phyloP scores from a whole-genome alignment of 1,139 yeast species.

The Hemisphaericaspora subhashii region DNA sequence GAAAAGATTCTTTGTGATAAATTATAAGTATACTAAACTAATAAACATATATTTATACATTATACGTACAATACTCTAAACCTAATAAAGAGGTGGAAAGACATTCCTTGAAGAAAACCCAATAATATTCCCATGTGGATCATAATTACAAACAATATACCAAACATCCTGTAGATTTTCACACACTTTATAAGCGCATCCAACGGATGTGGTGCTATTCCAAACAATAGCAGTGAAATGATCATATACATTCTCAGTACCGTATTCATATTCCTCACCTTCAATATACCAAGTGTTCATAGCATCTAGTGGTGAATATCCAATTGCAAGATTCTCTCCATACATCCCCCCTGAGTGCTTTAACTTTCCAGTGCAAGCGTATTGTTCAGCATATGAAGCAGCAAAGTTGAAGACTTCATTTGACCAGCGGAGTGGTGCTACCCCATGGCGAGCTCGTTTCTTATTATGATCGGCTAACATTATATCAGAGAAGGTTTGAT shows the following conservation, averaged over 20 bases:
- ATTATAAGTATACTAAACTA: conserved; percentile 10
- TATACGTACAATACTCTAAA: not conserved
- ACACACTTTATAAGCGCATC: conserved; percentile 42
- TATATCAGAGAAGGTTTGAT: conserved; percentile 23
- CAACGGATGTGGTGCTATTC: conserved; percentile 35
- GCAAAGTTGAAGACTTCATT: conserved; percentile 31
- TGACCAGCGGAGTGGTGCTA: conserved; percentile 34
- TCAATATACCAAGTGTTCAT: conserved; percentile 41
- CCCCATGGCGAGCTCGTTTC: conserved; percentile 30
- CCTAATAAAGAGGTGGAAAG: conserved; percentile 19
- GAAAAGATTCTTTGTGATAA: conserved; percentile 29
- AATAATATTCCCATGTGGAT: conserved; percentile 60
- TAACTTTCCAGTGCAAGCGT: conserved; percentile 37
- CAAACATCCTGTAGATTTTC: conserved; percentile 45
- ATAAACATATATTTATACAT: not conserved
- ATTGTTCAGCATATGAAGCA: conserved; percentile 25
- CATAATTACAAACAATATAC: conserved; percentile 61
- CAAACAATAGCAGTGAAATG: conserved; percentile 47
- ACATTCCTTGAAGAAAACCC: conserved; percentile 32
- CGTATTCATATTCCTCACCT: conserved; percentile 28
- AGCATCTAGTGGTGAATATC: conserved; percentile 32
- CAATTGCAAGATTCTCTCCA: conserved; percentile 43
- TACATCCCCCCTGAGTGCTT: conserved; percentile 35
- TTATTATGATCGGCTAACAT: conserved; percentile 31
- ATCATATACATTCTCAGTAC: conserved; percentile 26